These are phyloP conservation scores for Testicularia cyperi DNA, from an alignment of 1,284 basidiomycete species.

Conservation along the genomic window DNA sequence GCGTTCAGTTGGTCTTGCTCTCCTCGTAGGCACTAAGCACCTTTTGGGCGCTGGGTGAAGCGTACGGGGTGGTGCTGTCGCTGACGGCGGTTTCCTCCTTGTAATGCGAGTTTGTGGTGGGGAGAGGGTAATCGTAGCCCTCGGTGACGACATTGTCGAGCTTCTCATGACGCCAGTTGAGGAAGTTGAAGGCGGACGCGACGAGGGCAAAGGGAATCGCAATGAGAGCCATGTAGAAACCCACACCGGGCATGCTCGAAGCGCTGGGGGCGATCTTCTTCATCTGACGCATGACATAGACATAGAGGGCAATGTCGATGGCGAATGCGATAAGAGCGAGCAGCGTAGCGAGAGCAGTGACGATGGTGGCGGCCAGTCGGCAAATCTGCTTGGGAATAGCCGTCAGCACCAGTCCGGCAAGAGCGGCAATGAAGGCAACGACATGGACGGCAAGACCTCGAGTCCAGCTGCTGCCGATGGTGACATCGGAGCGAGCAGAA, in stretches of 20 bases:
- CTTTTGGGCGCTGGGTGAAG: constrained; percentile 8
- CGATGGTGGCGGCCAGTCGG: constrained; percentile 10
- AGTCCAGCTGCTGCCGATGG: constrained; percentile 29
- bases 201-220: constrained; percentile 11
- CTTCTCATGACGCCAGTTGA: constrained; percentile 14
- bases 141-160: constrained; percentile 4
- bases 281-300: constrained; percentile 25
- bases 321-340: constrained; percentile 17
- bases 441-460: constrained; percentile 36
- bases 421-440: constrained; percentile 22
- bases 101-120: neutral
- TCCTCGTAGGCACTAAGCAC: constrained; percentile 29
- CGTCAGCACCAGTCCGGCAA: constrained; percentile 16
- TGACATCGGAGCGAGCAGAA: constrained; percentile 6
- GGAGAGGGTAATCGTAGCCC: constrained; percentile 13
- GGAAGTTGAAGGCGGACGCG: constrained; percentile 2
- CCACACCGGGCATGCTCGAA: constrained; percentile 12
- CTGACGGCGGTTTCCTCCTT: constrained; percentile 11
- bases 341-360: constrained; percentile 7
- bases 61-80: constrained; percentile 4
- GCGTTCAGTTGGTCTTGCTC: constrained; percentile 2
- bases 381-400: constrained; percentile 15
- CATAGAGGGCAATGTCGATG: constrained; percentile 27
- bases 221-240: constrained; percentile 35
- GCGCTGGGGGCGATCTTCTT: constrained; percentile 1